These are phyloP conservation scores for Ziziphus jujuba DNA, from an alignment of 306 rosid species.

Conservation along the genomic window DNA sequence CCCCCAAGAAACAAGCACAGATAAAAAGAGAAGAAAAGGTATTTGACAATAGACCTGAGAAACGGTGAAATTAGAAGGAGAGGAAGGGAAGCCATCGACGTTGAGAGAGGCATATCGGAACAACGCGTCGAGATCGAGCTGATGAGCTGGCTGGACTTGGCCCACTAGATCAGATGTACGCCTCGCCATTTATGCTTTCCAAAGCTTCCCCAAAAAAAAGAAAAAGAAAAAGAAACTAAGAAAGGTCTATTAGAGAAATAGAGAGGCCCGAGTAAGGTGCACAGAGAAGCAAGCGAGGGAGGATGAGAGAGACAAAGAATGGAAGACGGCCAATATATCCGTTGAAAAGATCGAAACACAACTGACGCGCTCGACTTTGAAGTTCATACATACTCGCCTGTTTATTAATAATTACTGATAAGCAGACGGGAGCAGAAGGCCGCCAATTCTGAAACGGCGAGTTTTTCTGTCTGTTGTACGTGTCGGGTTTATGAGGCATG, in stretches of 20 bases:
- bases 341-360: too few species aligned
- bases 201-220: too few species aligned
- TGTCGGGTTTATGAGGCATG: background rate
- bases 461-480: background rate
- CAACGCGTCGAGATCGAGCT: constrained; percentile 52
- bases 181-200: constrained; percentile 4
- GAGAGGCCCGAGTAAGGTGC: too few species aligned
- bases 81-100: constrained; percentile 60
- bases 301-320: background rate
- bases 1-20: background rate
- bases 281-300: background rate
- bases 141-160: constrained; percentile 33
- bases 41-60: constrained; percentile 55
- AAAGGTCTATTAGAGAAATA: too few species aligned
- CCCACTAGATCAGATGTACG: constrained; percentile 22
- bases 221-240: background rate
- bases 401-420: too few species aligned
- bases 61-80: constrained; percentile 58
- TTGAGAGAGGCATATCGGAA: constrained; percentile 65
- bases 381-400: background rate
- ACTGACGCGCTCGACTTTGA: background rate
- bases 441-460: too few species aligned
- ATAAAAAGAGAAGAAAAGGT: background rate
- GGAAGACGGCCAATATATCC: background rate
- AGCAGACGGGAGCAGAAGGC: too few species aligned